Conservation (phyloP, 2,329 filamentous ascomycete species). For the Penicillium brasilianum region DNA sequence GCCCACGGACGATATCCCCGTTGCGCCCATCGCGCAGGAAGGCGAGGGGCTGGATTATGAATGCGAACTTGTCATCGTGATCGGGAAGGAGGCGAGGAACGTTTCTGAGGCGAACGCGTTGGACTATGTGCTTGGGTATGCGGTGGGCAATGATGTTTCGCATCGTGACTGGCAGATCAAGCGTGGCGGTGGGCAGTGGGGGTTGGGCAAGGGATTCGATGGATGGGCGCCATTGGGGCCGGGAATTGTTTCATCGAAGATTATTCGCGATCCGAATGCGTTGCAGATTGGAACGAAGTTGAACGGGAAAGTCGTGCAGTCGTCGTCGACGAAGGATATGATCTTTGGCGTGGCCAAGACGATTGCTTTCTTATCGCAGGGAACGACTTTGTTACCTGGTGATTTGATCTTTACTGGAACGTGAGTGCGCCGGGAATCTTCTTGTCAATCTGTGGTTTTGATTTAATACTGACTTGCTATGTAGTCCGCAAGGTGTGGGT, state of each 20-base stretch:
- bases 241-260: slow-evolving; percentile 65
- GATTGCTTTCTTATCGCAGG: slow-evolving; percentile 54
- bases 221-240: slow-evolving; percentile 76
- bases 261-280: slow-evolving; percentile 52
- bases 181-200: slow-evolving; percentile 72
- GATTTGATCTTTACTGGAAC: slow-evolving; percentile 53
- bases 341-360: slow-evolving; percentile 54
- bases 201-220: slow-evolving; percentile 74
- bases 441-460: background rate
- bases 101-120: slow-evolving; percentile 69
- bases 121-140: slow-evolving; percentile 75
- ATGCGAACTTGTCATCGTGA: slow-evolving; percentile 76
- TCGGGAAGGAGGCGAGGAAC: slow-evolving; percentile 69
- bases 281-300: slow-evolving; percentile 53
- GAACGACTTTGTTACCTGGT: slow-evolving; percentile 47
- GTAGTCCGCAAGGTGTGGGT: slow-evolving; percentile 70
- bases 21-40: slow-evolving; percentile 69
- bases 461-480: background rate
- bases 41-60: slow-evolving; percentile 75
- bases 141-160: slow-evolving; percentile 78
- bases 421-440: slow-evolving; percentile 38
- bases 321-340: slow-evolving; percentile 55
- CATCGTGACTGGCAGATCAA: slow-evolving; percentile 78
- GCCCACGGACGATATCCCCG: slow-evolving; percentile 68
- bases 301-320: slow-evolving; percentile 57